Conservation (phyloP, 2,329 filamentous ascomycete genomes). For the Fusarium citri region DNA sequence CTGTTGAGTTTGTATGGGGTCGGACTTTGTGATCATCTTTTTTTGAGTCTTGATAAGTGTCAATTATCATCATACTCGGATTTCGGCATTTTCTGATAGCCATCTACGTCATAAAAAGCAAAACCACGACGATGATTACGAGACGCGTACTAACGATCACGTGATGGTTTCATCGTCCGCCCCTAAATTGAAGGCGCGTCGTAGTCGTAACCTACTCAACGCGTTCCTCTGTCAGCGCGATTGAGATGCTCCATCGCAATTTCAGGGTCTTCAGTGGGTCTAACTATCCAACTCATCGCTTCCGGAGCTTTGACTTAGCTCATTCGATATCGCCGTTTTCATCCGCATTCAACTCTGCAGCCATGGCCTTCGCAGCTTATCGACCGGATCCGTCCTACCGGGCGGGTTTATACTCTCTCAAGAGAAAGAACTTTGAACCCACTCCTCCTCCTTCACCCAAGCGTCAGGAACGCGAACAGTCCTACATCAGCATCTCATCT, state of each 20-base stretch:
- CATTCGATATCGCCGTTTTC: neutral
- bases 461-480: neutral
- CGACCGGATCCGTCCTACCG: neutral
- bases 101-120: constrained; percentile 2
- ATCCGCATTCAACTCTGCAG: no score
- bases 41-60: neutral
- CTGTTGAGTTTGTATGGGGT: constrained; percentile 36
- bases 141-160: neutral
- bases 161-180: neutral
- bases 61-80: neutral
- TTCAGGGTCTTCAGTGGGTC: neutral
- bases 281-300: neutral
- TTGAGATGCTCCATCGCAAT: neutral
- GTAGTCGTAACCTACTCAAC: neutral
- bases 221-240: neutral
- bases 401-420: no score
- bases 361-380: neutral
- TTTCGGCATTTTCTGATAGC: neutral
- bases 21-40: neutral
- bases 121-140: neutral
- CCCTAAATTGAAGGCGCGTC: neutral
- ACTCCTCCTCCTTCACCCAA: neutral
- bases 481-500: neutral
- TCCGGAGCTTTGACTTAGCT: neutral
- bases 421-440: neutral